Evolutionary conservation across 352 stramenopile species (phyloP), one percentile per base, ranked within the genome.

Genomic region (Phytophthora ramorum): DNA sequence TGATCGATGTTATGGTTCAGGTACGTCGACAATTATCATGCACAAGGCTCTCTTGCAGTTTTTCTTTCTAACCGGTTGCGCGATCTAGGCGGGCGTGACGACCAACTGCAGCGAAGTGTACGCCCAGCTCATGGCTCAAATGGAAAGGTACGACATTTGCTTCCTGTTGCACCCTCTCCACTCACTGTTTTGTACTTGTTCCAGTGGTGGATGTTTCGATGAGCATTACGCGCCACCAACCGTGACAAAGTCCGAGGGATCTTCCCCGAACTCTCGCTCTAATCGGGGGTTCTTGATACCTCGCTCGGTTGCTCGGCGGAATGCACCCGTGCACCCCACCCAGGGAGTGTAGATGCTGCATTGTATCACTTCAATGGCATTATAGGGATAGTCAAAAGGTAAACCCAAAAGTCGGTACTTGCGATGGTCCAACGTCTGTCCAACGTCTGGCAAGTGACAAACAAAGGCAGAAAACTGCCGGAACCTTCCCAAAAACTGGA

Each of bases 1-100:
- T 91, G 10, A 58, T 91, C 10, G 79, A 83, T 37, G 70, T 89
- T 34, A 77, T 80, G 9, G 81, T 91, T 59, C 71, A 91, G 24
- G 81, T 90, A 66, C 13, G 77, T 37, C n/a, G 1, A n/a, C n/a
- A 41, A 41, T 7, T 17, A 41, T 52, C 9, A 32, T 28, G 24
- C 12, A 12, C 7, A 0, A 34, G 14, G 0, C 26, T 26, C n/a
- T 44, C 28, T 35, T 19, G 50, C 41, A 34, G 35, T 49, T 57
- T 59, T 50, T 52, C 19, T 41, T 41, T 5, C 41, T 24, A 24
- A 45, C 38, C 8, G 3, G 17, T 24, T 45, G 7, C 38, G n/a
- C n/a, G 13, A 35, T 46, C 14, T 24, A 91, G 81, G 78, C 76
- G 6, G 68, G 63, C 9, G 52, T 87, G 8, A 56, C 65, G 14